Base-by-base conservation (phyloP, 768 basidiomycete species). In the Pulveroboletus frians region DNA sequence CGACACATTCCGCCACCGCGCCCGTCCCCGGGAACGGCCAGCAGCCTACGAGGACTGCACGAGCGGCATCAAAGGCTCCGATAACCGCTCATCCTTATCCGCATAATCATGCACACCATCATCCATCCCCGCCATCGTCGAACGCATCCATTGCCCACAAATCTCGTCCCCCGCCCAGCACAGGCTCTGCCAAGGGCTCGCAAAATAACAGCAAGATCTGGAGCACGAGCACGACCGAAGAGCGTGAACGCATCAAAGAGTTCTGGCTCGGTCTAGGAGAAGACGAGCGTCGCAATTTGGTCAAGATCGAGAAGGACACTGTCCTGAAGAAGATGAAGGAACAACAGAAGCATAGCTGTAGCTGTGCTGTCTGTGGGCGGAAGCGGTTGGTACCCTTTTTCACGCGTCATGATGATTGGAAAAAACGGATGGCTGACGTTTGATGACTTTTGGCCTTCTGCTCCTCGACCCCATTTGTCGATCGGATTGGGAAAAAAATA, bases 281-380 rank as follows among this genome's bases (percentile, higher is more conserved):
- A 73, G 82, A 86, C 50, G 93, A 98, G 68, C 81, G 96, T 27
- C 73, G 90, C 54, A 87, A 83, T 70, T 80, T 99, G 52, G 92
- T 99, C 73, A 89, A 90, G 77, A 83, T 97, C 62, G 96, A 99
- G 78, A 98, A 98, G 73, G 94, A 97, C 67, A 92, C 92, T 21
- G 95, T 98, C 27, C 73, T 98, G 50, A 82, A 81, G 71, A 98
- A 98, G 81, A 99, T 99, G 93, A 98, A 98, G 76, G 96, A 99
- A 71, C 91, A 97, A 75, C 93, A 97, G 79, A 88, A 90, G 64
- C 92, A 97, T 66, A 86, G 84, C 52, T 99, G 96, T 66, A 84
- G 84, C 53, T 95, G 95, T 74, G 92, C 94, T 34, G 90, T 97
- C 30, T 95, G 95, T 74, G 92, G 94, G 47, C 76, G 95, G 67